Base-by-base conservation (phyloP, 345 rosid species). In the Populus simonii region DNA sequence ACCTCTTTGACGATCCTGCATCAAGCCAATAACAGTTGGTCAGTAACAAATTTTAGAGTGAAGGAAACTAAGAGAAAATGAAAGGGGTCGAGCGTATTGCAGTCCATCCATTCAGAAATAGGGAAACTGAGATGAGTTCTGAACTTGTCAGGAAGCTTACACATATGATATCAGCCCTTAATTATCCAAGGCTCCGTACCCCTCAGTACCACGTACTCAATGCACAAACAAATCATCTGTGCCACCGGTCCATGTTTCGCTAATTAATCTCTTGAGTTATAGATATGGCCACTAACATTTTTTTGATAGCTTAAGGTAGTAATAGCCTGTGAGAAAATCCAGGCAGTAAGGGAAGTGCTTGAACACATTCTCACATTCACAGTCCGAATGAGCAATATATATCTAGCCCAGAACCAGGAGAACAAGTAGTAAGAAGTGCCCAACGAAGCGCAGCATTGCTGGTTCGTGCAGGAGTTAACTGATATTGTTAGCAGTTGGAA, bases 41-140 rank as follows among this genome's bases (percentile, higher is more conserved):
- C 33, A 23, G 33, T 16, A 31, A 27, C 6, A 27, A 2, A 3
- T 11, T 8, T n/a, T 4, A 45, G 33, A 6, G 49, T 11, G 73
- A 6, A 27, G 3, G 4, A 25, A 31, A 5, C 36, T 8, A 11
- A 47, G 38, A 15, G 61, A 70, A 53, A 6, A 23, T 18, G 13
- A 25, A 15, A 35, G 31, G 6, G 10, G 18, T 25, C 33, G 79
- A 76, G 85, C 86, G 36, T 76, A 74, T 86, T 61, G 76, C 90
- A 87, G 74, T 85, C 78, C 87, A 83, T 83, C 71, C 43, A 43
- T 71, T 78, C 79, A 16, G 88, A 85, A 49, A 87, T 74, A 38
- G 88, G 90, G 69, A 87, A 85, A 72, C 87, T 85, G 35, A 87
- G 85, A 63, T 75, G 27, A 29, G 85, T 85, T 22, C 7, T 17